A percentile compares a stretch with the other conserved stretches of the same genome.
Evolutionary conservation across 306 rosid genomes (phyloP).

Genomic region (Mucuna pruriens): DNA sequence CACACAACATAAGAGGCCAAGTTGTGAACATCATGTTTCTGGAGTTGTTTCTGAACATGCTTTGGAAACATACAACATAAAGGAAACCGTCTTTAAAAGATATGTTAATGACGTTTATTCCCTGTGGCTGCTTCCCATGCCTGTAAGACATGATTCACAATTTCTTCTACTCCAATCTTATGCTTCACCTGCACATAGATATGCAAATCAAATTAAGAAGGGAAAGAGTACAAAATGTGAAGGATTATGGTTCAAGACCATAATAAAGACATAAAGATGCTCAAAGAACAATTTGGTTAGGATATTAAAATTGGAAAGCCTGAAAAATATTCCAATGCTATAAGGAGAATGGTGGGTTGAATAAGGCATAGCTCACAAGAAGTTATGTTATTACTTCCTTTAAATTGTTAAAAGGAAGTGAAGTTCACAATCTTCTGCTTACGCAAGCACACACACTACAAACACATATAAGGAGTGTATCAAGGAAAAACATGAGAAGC

Average conservation of each 20-base stretch:
- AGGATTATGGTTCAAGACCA: not conserved
- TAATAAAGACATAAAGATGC: not conserved
- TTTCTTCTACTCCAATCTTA: slow-evolving; percentile 77
- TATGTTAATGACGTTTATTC: slow-evolving; percentile 63
- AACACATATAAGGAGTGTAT: not conserved
- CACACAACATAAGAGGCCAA: not conserved
- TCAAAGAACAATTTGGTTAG: not conserved
- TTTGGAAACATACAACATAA: not conserved
- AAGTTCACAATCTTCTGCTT: not conserved
- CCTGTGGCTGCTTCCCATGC: slow-evolving; percentile 81
- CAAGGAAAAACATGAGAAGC: not conserved
- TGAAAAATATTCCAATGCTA: not conserved
- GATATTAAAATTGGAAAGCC: not conserved
- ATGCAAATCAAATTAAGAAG: not conserved
- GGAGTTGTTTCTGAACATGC: not conserved
- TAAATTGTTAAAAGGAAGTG: not conserved
- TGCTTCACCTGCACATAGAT: slow-evolving; percentile 74
- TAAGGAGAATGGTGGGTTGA: not conserved
- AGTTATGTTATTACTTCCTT: not conserved
- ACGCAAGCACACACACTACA: not conserved
- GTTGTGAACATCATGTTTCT: slow-evolving; percentile 12
- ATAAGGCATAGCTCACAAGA: not conserved
- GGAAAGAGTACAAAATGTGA: not conserved
- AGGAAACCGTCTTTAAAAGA: not conserved
- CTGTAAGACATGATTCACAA: slow-evolving; percentile 68